These are phyloP conservation scores for Neocatenulostroma microsporum DNA, from an alignment of 2,329 filamentous ascomycete genomes.

Conservation along the genomic window DNA sequence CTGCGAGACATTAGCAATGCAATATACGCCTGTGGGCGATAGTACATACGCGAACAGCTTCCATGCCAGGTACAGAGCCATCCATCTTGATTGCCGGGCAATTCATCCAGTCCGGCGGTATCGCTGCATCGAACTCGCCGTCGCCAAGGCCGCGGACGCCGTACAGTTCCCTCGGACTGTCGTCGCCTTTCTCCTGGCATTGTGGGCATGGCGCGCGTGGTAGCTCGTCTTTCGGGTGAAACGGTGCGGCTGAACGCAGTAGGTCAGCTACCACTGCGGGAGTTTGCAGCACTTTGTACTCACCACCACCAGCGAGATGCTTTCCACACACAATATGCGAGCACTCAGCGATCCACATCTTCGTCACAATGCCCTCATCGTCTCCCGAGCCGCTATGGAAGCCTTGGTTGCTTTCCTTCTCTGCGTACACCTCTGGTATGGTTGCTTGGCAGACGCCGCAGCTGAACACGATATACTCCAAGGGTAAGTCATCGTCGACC, in stretches of 20 bases:
- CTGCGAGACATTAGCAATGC: conserved; percentile 21
- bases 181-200: conserved; percentile 34
- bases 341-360: conserved; percentile 42
- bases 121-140: conserved; percentile 36
- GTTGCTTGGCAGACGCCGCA: conserved; percentile 42
- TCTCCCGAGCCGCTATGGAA: conserved; percentile 22
- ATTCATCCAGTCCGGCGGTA: conserved; percentile 37
- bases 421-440: conserved; percentile 39
- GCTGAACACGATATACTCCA: conserved; percentile 40
- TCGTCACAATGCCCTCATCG: conserved; percentile 34
- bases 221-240: conserved; percentile 34
- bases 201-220: conserved; percentile 40
- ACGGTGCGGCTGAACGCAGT: conserved; percentile 34
- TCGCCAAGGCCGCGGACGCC: conserved; percentile 37
- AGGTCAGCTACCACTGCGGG: not conserved
- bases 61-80: conserved; percentile 29
- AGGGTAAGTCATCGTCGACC: conserved; percentile 8
- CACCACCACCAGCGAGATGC: conserved; percentile 44
- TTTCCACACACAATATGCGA: conserved; percentile 43
- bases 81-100: conserved; percentile 40
- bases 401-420: conserved; percentile 30
- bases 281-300: no score
- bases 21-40: no score
- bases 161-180: conserved; percentile 33
- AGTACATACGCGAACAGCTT: conserved; percentile 36